phyloP scores from a whole-genome alignment of 1,139 yeast genomes.

The Debaryomycetaceae sp. region DNA sequence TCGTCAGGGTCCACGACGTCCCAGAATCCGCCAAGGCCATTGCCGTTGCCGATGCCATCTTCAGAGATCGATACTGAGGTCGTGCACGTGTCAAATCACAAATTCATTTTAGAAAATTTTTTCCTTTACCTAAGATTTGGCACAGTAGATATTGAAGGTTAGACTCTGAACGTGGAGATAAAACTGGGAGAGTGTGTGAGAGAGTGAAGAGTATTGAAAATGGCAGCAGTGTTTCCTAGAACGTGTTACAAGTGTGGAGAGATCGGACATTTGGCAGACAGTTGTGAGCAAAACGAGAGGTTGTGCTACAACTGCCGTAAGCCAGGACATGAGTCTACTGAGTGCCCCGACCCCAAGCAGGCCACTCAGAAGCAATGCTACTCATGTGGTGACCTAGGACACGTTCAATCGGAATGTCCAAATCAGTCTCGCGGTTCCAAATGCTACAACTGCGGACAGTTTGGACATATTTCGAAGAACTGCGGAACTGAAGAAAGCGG shows the following conservation, averaged over 20 bases:
- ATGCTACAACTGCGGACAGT: constrained; percentile 60
- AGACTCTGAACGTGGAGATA: neutral
- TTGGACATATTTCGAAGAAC: constrained; percentile 80
- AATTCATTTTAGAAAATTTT: constrained; percentile 1
- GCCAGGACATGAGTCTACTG: constrained; percentile 87
- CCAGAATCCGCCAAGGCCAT: constrained; percentile 61
- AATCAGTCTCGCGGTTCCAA: constrained; percentile 47
- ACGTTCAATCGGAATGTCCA: constrained; percentile 67
- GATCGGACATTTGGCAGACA: constrained; percentile 87
- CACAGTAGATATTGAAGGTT: neutral
- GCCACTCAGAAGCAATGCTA: constrained; percentile 83
- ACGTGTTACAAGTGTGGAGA: constrained; percentile 92
- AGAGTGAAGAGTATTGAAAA: constrained; percentile 10
- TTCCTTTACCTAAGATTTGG: neutral
- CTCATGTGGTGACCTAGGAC: constrained; percentile 77
- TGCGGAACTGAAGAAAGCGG: constrained; percentile 41
- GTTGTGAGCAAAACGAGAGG: constrained; percentile 77
- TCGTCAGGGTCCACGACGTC: constrained; percentile 88
- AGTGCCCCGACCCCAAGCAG: constrained; percentile 85
- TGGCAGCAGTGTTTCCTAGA: constrained; percentile 73
- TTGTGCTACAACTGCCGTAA: constrained; percentile 90
- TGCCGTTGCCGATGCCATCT: constrained; percentile 74
- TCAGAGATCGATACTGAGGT: constrained; percentile 30
- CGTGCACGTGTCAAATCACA: constrained; percentile 7
- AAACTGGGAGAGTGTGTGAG: neutral